Evolutionary conservation across 371 early-diverging fungal genomes (phyloP).

Genomic region (Amoeboaphelidium protococcarum): DNA sequence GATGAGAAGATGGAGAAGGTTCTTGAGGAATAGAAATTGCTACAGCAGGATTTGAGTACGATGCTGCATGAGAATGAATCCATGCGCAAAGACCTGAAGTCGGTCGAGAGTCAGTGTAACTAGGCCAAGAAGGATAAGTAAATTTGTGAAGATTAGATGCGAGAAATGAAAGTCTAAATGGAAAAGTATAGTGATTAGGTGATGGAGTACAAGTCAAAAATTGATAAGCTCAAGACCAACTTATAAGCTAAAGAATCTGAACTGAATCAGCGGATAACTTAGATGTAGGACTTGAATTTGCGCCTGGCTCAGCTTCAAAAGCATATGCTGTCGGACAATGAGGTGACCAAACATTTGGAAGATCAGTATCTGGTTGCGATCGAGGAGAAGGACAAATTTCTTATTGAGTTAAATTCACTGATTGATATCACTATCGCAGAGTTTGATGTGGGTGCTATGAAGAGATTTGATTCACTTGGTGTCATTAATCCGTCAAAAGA

Average conservation of each 20-base stretch:
- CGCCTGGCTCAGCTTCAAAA: not conserved
- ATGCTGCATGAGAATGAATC: not conserved
- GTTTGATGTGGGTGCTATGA: not conserved
- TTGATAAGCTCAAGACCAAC: not conserved
- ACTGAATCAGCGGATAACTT: not conserved
- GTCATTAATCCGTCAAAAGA: not conserved
- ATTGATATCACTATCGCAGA: not conserved
- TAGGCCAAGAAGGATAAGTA: not conserved
- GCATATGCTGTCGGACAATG: not conserved
- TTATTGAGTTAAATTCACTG: not conserved
- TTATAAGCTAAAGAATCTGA: not conserved
- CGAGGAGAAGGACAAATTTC: not conserved
- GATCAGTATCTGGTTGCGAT: not conserved
- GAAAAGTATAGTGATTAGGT: not conserved
- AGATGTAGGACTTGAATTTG: not conserved
- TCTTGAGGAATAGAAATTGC: not conserved
- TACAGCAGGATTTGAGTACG: not conserved
- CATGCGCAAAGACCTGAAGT: not conserved
- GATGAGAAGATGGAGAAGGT: not conserved
- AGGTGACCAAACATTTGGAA: not conserved
- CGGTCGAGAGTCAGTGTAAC: not conserved
- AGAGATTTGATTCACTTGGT: not conserved
- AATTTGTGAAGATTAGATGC: not conserved
- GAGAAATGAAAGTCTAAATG: not conserved
- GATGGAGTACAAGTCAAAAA: not conserved